A percentile compares a stretch with the other conserved stretches of the same genome.
phyloP scores from a whole-genome alignment of 2,329 filamentous ascomycete genomes.

The Aspergillus sp. region DNA sequence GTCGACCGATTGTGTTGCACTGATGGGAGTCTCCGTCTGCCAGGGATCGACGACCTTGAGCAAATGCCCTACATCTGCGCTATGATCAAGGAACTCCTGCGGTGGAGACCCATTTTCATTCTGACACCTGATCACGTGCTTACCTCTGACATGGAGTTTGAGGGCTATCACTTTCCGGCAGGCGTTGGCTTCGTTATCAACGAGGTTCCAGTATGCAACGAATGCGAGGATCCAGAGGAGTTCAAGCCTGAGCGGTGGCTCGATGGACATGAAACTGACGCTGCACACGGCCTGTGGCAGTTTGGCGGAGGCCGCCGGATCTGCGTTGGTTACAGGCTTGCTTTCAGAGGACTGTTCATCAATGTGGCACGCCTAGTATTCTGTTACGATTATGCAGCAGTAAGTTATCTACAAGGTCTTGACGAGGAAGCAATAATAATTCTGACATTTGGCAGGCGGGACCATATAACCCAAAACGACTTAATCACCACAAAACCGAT shows the following conservation, averaged over 20 bases:
- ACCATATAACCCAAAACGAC: conserved; percentile 15
- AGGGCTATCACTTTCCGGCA: conserved; percentile 32
- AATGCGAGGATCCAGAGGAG: conserved; percentile 32
- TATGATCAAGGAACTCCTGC: conserved; percentile 31
- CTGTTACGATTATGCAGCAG: conserved; percentile 29
- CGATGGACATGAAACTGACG: conserved; percentile 33
- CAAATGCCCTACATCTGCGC: conserved; percentile 30
- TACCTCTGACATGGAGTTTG: conserved; percentile 30
- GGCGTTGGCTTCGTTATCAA: conserved; percentile 38
- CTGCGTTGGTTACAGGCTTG: conserved; percentile 39
- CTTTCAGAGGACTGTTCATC: conserved; percentile 34
- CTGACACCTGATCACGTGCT: conserved; percentile 29
- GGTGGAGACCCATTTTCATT: conserved; percentile 33
- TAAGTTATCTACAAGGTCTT: background rate
- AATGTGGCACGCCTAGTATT: conserved; percentile 32
- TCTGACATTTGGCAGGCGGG: conserved; percentile 16
- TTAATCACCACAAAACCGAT: conserved; percentile 27
- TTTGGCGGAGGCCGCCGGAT: conserved; percentile 41
- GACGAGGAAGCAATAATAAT: too few relatives aligned
- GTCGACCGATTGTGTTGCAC: background rate
- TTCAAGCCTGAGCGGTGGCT: conserved; percentile 44
- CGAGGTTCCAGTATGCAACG: conserved; percentile 31
- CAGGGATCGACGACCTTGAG: conserved; percentile 25
- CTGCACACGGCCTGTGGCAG: conserved; percentile 34
- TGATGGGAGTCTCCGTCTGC: conserved; percentile 17